These are phyloP conservation scores for Chytriomyces hyalinus DNA, from an alignment of 192 early-diverging fungal species.

Conservation along the genomic window DNA sequence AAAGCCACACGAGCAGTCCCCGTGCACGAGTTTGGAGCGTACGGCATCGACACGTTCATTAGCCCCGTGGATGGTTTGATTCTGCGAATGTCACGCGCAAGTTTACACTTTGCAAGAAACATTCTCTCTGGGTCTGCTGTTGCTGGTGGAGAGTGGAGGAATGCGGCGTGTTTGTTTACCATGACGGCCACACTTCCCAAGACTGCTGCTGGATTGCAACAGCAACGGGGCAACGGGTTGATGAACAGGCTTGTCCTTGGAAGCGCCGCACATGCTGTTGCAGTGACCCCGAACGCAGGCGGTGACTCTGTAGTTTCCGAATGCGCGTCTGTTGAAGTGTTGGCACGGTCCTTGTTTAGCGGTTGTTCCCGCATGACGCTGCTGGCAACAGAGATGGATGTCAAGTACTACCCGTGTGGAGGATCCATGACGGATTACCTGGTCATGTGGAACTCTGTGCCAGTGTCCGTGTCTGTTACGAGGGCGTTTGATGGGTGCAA, in stretches of 20 bases:
- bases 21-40: conserved; percentile 12
- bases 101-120: conserved; percentile 7
- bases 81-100: conserved; percentile 4
- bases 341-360: conserved; percentile 10
- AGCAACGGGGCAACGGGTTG: background rate
- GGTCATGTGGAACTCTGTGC: conserved; percentile 5
- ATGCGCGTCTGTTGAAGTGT: conserved; percentile 32
- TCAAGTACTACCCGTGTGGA: conserved; percentile 35
- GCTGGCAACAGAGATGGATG: conserved; percentile 42
- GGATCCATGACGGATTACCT: conserved; percentile 43
- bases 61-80: conserved; percentile 24
- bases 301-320: conserved; percentile 43
- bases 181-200: conserved; percentile 15
- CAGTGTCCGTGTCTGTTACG: conserved; percentile 37
- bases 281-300: conserved; percentile 38
- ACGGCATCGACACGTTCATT: conserved; percentile 23
- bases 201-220: no score
- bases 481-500: conserved; percentile 24
- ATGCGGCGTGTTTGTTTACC: conserved; percentile 17
- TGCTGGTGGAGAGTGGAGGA: background rate
- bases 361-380: background rate
- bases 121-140: background rate
- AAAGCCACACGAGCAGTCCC: background rate
- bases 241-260: background rate
- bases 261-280: conserved; percentile 10